Base-by-base conservation (phyloP, 306 rosid genomes). In the Adenanthera pavonina region DNA sequence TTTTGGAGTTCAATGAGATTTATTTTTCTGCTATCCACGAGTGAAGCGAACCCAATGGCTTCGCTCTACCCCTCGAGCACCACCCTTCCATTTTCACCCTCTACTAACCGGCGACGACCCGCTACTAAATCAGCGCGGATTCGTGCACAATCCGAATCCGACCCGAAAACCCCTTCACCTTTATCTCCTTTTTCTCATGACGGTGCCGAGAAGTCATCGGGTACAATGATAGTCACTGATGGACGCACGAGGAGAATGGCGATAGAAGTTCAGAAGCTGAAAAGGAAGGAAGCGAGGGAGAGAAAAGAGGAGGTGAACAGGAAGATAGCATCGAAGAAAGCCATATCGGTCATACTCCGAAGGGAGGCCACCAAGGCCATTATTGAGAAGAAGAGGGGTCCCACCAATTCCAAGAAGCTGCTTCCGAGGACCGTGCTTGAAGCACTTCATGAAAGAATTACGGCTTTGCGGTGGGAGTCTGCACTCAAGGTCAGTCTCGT, bases 391-490 rank as follows among this genome's bases (percentile, higher is more conserved):
- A 92, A 88, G 87, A 85, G 87, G 81, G 95, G 98, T 9, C 87
- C 92, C 47, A 89, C 34, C 36, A 90, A 89, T n/a, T 87, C 98
- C 57, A 95, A 90, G 87, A 95, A 88, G 78, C 90, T 92, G 76
- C 92, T 92, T 30, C 98, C 98, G 2, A 80, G 91, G 66, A 95
- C 97, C 48, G 90, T 95, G 0, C 95, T 95, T 9, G 97, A 95
- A 87, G 94, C 99, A 2, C 92, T 93, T 30, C 88, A 95, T 49
- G 99, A 95, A 81, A 86, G 99, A 75, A 81, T 91, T 70, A 74
- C 90, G 0, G 95, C 97, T 69, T 77, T 90, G 74, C 91, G 99
- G 5, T 93, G 97, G 95, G 99, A 95, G 65, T 95, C 99, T 12
- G 97, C 99, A 62, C 92, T 95, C 88, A 95, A 91, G 97, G 99